These are phyloP conservation scores for Santalum album DNA, from an alignment of 164 flowering plant genomes.

Conservation along the genomic window DNA sequence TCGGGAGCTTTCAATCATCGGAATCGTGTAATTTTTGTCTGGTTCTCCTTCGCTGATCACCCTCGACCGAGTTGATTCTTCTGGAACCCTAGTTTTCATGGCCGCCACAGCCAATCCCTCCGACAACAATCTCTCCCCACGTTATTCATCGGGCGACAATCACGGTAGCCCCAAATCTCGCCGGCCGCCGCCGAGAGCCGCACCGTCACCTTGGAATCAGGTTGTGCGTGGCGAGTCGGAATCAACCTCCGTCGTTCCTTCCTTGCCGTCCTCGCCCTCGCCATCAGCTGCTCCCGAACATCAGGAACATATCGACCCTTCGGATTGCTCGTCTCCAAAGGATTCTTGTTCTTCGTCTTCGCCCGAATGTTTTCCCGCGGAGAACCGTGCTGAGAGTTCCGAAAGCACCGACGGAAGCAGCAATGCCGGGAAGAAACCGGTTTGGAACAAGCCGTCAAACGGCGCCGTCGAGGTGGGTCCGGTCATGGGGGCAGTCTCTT, in stretches of 20 bases:
- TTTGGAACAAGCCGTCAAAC: neutral
- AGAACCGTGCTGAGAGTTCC: neutral
- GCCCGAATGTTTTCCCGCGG: neutral
- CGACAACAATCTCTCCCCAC: neutral
- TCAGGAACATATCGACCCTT: neutral
- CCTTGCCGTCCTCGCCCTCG: neutral
- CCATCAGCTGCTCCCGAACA: neutral
- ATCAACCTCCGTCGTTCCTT: neutral
- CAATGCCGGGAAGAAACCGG: slow-evolving; percentile 4
- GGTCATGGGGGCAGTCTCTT: neutral
- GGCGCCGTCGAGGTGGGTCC: neutral
- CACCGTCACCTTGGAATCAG: neutral
- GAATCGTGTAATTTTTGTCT: too few species aligned
- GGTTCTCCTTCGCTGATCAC: too few species aligned
- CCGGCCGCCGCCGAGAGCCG: neutral
- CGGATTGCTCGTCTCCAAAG: too few species aligned
- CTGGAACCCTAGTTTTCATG: neutral
- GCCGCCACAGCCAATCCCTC: neutral
- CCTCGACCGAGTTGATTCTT: neutral
- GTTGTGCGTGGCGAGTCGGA: neutral
- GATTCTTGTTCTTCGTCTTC: neutral
- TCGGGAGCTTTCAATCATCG: too few species aligned
- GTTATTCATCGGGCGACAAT: neutral
- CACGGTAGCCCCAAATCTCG: neutral
- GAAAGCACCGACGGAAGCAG: neutral